Evolutionary conservation across 306 rosid species (phyloP).

Genomic region (Chamaecrista fasciculata): DNA sequence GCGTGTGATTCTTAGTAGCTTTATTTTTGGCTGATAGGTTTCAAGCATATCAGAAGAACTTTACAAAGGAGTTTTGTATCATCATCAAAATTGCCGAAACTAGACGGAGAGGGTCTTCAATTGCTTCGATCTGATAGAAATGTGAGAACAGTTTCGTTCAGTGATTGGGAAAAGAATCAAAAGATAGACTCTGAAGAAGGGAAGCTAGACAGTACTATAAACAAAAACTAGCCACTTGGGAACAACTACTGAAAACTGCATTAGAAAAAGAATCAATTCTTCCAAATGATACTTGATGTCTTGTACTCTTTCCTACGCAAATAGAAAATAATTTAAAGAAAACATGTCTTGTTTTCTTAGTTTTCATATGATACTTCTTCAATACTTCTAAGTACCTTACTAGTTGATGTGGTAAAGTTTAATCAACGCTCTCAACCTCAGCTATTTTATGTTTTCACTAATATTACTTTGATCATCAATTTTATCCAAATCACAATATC

Average conservation of each 20-base stretch:
- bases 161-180: constrained; percentile 79
- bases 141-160: constrained; percentile 52
- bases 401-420: not conserved
- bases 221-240: constrained; percentile 67
- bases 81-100: constrained; percentile 41
- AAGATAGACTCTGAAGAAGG: constrained; percentile 77
- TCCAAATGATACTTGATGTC: constrained; percentile 16
- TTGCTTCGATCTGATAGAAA: constrained; percentile 54
- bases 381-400: not conserved
- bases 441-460: not conserved
- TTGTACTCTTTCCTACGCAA: not conserved
- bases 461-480: not conserved
- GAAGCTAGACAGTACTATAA: constrained; percentile 61
- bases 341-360: too few relatives aligned
- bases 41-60: constrained; percentile 76
- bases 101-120: constrained; percentile 73
- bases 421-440: not conserved
- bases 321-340: constrained; percentile 9
- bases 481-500: not conserved
- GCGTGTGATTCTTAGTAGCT: not conserved
- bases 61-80: constrained; percentile 42
- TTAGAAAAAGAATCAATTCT: constrained; percentile 32
- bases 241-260: constrained; percentile 53
- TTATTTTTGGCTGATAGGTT: constrained; percentile 53
- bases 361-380: too few relatives aligned